A percentile compares a stretch with the other conserved stretches of the same genome.
Evolutionary conservation across 2,329 filamentous ascomycete genomes (phyloP).

Genomic region (Gliomastix tumulicola): DNA sequence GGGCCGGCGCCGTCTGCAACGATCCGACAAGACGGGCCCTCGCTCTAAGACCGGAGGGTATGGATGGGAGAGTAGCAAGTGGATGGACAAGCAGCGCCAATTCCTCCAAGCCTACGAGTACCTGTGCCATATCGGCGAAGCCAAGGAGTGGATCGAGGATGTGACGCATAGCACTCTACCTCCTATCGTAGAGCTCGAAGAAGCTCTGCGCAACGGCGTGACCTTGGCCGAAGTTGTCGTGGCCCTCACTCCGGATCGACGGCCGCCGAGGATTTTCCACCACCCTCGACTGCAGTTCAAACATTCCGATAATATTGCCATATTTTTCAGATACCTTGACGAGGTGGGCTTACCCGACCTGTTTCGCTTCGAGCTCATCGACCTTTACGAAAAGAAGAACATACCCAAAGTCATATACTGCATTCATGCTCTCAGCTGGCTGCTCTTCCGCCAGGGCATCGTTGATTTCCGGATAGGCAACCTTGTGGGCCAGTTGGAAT

Average conservation of each 20-base stretch:
- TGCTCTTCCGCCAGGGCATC: constrained; percentile 92
- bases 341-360: constrained; percentile 90
- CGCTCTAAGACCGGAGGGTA: constrained; percentile 46
- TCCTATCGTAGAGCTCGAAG: constrained; percentile 88
- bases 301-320: constrained; percentile 95
- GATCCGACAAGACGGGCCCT: constrained; percentile 50
- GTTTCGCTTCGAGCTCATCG: constrained; percentile 94
- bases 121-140: constrained; percentile 96
- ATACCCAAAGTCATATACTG: constrained; percentile 99
- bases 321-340: constrained; percentile 90
- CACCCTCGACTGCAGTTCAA: constrained; percentile 82
- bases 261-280: constrained; percentile 70
- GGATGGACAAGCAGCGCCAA: constrained; percentile 98
- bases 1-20: constrained; percentile 76
- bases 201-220: constrained; percentile 85
- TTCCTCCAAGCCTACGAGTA: constrained; percentile 98
- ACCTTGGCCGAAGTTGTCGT: constrained; percentile 93
- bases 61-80: constrained; percentile 77
- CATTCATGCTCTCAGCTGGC: constrained; percentile 93
- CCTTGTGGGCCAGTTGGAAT: constrained; percentile 90
- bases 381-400: constrained; percentile 99
- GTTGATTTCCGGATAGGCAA: constrained; percentile 96
- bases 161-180: constrained; percentile 80
- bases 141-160: constrained; percentile 97
- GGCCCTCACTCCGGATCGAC: constrained; percentile 70